Base-by-base conservation (phyloP, 2,329 filamentous ascomycete species). In the Sclerotinia sclerotiorum region DNA sequence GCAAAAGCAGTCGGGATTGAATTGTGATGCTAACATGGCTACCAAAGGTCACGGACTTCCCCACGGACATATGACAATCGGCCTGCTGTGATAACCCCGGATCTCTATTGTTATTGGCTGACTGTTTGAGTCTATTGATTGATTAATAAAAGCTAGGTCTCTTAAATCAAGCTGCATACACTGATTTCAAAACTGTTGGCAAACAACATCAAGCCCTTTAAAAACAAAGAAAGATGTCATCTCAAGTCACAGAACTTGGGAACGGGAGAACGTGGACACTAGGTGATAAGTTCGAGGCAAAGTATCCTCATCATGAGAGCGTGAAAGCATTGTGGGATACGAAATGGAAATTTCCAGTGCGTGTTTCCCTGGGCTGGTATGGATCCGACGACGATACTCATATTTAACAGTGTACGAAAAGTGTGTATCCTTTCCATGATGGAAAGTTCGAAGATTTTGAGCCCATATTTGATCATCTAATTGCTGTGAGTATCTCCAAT, bases 401-500 rank as follows among this genome's bases (percentile, higher is more conserved):
- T 32, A 21, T 51, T 63, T 35, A 10, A 68, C 21, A 83, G 82
- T 87, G 85, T 77, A 78, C 79, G 48, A 88, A 87, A 79, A 84
- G 87, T 68, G 82, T 92, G 11, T 90, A 91, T 73, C 88, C 89
- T 0, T 93, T 93, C 82, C 90, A 93, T 81, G 90, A 93, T 78
- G 87, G 88, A 61, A 80, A 83, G 5, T 84, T 85, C 69, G 82
- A 87, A 68, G 90, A 93, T 78, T 92, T 93, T 75, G 84, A 85
- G 73, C 88, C 88, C 24, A 83, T 93, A 44, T 90, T 91, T 63
- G 77, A 84, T n/a, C 80, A 85, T 67, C 80, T 93, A 56, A 85
- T 89, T 60, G 78, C 83, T 70, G 84, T 86, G 77, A 55, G 35
- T 35, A 1, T 46, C n/a, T 29, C 24, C 49, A 32, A 48, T 42